Conservation (phyloP, 441 rosid species). For the Manihot esculenta region DNA sequence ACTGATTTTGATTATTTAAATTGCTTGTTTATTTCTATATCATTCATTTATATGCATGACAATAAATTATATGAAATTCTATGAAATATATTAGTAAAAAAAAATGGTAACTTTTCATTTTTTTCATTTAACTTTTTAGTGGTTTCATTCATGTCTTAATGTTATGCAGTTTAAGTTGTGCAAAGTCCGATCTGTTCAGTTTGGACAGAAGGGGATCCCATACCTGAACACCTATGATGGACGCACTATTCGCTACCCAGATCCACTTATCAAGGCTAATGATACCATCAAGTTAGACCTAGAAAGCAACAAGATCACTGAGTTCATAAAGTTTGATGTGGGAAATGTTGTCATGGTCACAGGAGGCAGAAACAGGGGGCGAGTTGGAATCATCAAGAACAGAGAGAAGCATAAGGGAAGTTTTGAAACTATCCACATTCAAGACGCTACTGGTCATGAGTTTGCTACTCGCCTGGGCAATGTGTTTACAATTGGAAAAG, state of each 20-base stretch:
- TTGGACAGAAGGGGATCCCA: conserved; percentile 69
- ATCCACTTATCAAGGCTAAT: conserved; percentile 72
- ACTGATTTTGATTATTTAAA: too few species aligned
- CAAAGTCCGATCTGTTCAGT: conserved; percentile 64
- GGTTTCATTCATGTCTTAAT: not conserved
- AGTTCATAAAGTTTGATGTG: conserved; percentile 70
- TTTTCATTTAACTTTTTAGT: not conserved
- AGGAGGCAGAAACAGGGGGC: conserved; percentile 80
- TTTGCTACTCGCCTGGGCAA: conserved; percentile 75
- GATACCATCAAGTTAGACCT: conserved; percentile 73
- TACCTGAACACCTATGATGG: conserved; percentile 75
- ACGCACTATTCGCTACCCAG: conserved; percentile 68
- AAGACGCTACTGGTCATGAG: conserved; percentile 65
- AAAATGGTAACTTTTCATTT: not conserved
- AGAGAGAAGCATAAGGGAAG: conserved; percentile 76
- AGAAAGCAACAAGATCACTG: conserved; percentile 64
- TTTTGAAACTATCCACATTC: conserved; percentile 74
- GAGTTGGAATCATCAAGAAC: conserved; percentile 69
- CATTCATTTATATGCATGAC: too few species aligned
- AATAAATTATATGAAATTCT: not conserved
- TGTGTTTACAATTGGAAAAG: conserved; percentile 73
- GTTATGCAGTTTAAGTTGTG: conserved; percentile 59
- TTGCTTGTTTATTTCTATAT: too few species aligned
- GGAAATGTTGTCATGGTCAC: conserved; percentile 82
- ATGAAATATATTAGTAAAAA: not conserved